These are phyloP conservation scores for Fusarium sp. DNA, from an alignment of 2,329 filamentous ascomycete genomes.

Conservation along the genomic window DNA sequence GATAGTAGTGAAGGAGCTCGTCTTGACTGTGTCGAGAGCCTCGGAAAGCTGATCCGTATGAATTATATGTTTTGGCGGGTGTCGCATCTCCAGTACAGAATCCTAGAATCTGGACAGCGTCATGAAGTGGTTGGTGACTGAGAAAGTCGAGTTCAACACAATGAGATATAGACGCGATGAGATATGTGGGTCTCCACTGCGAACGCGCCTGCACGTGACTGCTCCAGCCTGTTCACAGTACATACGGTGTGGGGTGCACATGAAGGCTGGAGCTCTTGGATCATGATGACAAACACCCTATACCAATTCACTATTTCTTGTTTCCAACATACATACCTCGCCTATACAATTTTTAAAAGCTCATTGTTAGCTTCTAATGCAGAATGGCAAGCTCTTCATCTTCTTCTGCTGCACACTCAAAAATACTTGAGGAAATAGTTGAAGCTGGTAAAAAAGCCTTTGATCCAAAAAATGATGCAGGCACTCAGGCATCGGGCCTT, in stretches of 20 bases:
- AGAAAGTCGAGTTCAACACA: conserved; percentile 2
- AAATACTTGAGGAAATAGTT: conserved; percentile 47
- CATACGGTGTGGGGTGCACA: conserved; percentile 33
- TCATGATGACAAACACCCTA: conserved; percentile 34
- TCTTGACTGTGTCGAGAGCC: conserved; percentile 34
- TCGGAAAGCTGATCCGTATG: conserved; percentile 24
- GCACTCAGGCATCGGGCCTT: conserved; percentile 46
- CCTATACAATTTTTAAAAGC: background rate
- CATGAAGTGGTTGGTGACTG: conserved; percentile 30
- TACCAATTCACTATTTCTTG: conserved; percentile 18
- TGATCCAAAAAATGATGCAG: conserved; percentile 50
- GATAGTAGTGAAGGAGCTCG: conserved; percentile 55
- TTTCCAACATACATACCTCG: background rate
- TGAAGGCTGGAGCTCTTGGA: conserved; percentile 28
- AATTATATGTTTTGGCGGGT: conserved; percentile 8
- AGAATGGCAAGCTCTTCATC: conserved; percentile 42
- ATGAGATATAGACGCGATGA: conserved; percentile 7
- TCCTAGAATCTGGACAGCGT: conserved; percentile 20
- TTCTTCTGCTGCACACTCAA: conserved; percentile 35
- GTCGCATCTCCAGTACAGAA: conserved; percentile 31
- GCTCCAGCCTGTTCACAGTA: conserved; percentile 9
- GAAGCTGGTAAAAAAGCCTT: conserved; percentile 59
- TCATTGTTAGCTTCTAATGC: background rate
- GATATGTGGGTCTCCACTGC: conserved; percentile 3
- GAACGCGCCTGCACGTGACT: conserved; percentile 42